Conservation (phyloP, 495 filamentous ascomycete genomes). For the Aspergillus sclerotioniger region DNA sequence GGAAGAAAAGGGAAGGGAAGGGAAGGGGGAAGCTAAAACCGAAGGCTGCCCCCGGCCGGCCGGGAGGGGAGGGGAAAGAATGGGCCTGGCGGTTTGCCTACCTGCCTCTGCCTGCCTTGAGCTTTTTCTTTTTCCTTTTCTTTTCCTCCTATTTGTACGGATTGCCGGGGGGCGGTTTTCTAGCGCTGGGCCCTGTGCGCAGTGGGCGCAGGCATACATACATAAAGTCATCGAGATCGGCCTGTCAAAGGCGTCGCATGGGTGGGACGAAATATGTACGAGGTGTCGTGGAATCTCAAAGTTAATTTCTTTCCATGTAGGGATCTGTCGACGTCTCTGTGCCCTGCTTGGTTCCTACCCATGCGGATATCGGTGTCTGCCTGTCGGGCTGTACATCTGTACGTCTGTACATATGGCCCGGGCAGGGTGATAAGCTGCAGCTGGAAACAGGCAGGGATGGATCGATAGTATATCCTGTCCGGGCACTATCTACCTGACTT, state of each 20-base stretch:
- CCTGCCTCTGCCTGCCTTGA: background rate
- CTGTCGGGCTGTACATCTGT: background rate
- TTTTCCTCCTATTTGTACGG: background rate
- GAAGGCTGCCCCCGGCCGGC: too few relatives aligned
- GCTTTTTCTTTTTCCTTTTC: background rate
- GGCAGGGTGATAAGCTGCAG: background rate
- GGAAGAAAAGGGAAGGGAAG: background rate
- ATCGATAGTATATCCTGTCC: background rate
- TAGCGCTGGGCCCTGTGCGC: background rate
- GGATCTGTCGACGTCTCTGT: background rate
- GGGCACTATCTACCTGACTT: background rate
- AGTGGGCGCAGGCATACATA: background rate
- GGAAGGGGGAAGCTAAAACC: too few relatives aligned
- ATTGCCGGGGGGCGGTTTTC: background rate
- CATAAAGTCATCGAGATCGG: background rate
- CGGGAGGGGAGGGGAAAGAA: background rate
- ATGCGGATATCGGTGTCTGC: background rate
- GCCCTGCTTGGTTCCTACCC: background rate
- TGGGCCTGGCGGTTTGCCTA: background rate
- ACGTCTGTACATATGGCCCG: background rate
- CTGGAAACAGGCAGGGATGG: background rate
- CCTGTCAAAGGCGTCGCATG: background rate
- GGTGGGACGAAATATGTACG: slow-evolving; percentile 1
- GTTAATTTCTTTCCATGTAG: background rate
- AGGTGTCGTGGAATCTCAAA: background rate